Evolutionary conservation across 495 filamentous ascomycete species (phyloP).

Genomic region (Melanomma pulvis-pyrius): DNA sequence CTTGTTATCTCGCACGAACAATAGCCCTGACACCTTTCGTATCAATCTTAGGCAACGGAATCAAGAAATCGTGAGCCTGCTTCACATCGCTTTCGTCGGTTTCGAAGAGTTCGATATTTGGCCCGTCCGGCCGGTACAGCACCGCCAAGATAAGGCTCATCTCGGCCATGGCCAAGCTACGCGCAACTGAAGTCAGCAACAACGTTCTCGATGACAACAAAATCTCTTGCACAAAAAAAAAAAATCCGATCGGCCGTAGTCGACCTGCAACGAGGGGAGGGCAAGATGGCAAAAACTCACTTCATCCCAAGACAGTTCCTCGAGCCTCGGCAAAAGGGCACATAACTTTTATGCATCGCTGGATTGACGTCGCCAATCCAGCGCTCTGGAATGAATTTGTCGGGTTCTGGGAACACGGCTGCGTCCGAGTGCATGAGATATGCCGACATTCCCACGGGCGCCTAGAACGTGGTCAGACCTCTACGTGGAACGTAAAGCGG

Average conservation of each 20-base stretch:
- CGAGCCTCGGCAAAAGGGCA: constrained; percentile 53
- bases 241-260: not conserved
- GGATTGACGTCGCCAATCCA: constrained; percentile 23
- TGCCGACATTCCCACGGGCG: constrained; percentile 31
- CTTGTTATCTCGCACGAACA: no score
- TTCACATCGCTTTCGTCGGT: constrained; percentile 47
- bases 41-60: constrained; percentile 43
- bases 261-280: not conserved
- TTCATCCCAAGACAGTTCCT: constrained; percentile 51
- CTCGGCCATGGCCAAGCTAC: constrained; percentile 42
- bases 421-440: constrained; percentile 25
- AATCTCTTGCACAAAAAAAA: no score
- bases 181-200: not conserved
- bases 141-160: constrained; percentile 44
- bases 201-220: no score
- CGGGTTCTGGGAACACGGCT: constrained; percentile 16
- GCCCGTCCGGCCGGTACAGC: constrained; percentile 40
- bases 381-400: constrained; percentile 32
- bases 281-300: constrained; percentile 1
- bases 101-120: constrained; percentile 45
- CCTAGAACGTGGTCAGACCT: not conserved
- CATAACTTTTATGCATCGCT: constrained; percentile 43
- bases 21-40: constrained; percentile 47
- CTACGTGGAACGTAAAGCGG: no score
- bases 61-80: constrained; percentile 46